Percentiles rank a stretch among this genome's conserved stretches.
phyloP scores from a whole-genome alignment of 2,329 filamentous ascomycete genomes.

The Monosporascus sp. region DNA sequence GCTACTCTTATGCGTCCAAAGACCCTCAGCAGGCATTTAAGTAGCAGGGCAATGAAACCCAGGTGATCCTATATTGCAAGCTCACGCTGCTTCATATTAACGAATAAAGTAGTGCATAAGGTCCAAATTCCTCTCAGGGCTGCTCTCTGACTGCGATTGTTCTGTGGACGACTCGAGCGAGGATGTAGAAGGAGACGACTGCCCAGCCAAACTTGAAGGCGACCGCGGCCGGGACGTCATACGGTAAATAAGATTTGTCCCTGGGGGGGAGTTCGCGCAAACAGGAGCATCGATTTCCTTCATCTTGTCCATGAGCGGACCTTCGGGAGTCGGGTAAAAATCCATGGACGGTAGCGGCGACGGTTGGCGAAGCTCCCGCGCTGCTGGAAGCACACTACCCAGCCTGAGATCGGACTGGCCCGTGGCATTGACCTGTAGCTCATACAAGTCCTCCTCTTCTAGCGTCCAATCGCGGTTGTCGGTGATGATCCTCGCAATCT shows the following conservation, averaged over 20 bases:
- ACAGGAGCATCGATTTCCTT: not conserved
- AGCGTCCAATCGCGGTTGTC: slow-evolving; percentile 39
- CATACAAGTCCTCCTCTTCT: slow-evolving; percentile 18
- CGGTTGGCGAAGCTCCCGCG: too few relatives aligned
- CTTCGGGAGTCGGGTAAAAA: not conserved
- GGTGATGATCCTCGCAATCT: slow-evolving; percentile 38
- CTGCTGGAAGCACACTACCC: too few relatives aligned
- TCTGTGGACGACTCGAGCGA: not conserved
- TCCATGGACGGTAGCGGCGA: not conserved
- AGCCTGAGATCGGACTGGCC: slow-evolving; percentile 14
- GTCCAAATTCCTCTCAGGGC: too few relatives aligned
- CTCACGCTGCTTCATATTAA: too few relatives aligned
- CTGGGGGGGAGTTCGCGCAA: not conserved
- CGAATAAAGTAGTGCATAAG: too few relatives aligned
- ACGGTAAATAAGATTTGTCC: not conserved
- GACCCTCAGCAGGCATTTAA: too few relatives aligned
- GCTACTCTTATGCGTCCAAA: too few relatives aligned
- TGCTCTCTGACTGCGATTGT: too few relatives aligned
- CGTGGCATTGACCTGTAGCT: slow-evolving; percentile 17
- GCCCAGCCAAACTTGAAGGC: not conserved
- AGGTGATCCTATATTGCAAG: too few relatives aligned
- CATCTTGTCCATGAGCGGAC: not conserved
- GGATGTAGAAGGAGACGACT: not conserved
- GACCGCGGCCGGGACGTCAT: not conserved
- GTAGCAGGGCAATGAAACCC: too few relatives aligned